Evolutionary conservation across 2,329 filamentous ascomycete genomes (phyloP).

Genomic region (Aphanoascus verrucosus): DNA sequence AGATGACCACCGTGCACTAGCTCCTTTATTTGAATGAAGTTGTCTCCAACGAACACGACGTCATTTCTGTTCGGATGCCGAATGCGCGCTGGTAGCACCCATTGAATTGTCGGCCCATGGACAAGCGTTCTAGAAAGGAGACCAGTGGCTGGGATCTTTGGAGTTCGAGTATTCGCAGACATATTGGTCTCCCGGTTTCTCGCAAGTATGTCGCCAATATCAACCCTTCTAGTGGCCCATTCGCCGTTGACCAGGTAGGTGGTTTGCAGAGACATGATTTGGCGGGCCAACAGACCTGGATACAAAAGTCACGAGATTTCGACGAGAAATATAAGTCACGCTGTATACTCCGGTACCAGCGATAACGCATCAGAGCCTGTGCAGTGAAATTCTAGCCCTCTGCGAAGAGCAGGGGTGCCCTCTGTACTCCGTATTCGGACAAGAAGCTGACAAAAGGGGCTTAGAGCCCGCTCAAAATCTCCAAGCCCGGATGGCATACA

Average conservation of each 20-base stretch:
- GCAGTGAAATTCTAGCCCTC: no score
- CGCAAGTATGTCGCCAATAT: conserved; percentile 16
- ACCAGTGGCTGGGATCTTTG: conserved; percentile 49
- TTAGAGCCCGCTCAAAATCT: neutral
- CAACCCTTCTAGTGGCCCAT: conserved; percentile 16
- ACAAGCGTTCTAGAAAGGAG: conserved; percentile 69
- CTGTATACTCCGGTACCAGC: neutral
- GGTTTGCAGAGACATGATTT: conserved; percentile 18
- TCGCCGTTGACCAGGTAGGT: conserved; percentile 16
- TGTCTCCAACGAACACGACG: conserved; percentile 75
- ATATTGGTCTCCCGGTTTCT: conserved; percentile 16
- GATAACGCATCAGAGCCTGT: neutral
- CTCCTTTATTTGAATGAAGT: conserved; percentile 71
- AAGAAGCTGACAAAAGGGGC: neutral
- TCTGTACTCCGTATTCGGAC: neutral
- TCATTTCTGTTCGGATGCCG: conserved; percentile 62
- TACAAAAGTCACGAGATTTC: neutral
- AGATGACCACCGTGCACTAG: conserved; percentile 58
- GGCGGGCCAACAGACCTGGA: neutral
- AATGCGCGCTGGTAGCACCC: conserved; percentile 69
- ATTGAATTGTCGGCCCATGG: conserved; percentile 62
- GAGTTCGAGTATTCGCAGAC: conserved; percentile 21
- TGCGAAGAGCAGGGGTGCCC: neutral
- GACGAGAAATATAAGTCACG: no score
- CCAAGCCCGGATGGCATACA: neutral